phyloP scores from a whole-genome alignment of 495 filamentous ascomycete genomes.

The Durotheca rogersii region DNA sequence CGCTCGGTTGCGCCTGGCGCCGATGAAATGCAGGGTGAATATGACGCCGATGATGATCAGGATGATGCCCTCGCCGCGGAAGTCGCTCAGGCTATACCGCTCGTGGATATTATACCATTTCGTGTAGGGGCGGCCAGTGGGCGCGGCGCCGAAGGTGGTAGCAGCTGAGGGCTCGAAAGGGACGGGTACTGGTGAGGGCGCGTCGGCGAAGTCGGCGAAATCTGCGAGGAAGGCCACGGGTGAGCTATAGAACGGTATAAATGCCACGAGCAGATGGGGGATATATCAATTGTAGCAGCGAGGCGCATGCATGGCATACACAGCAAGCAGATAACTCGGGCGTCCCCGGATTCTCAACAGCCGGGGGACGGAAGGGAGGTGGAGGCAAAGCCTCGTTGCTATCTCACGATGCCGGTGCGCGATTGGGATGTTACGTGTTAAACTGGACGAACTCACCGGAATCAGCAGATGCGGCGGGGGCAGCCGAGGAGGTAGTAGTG shows the following conservation, averaged over 20 bases:
- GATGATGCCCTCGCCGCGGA: constrained; percentile 83
- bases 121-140: constrained; percentile 66
- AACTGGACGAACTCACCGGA: constrained; percentile 54
- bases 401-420: background rate
- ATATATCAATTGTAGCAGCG: too few relatives aligned
- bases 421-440: constrained; percentile 2
- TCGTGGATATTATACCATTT: constrained; percentile 98
- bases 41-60: constrained; percentile 70
- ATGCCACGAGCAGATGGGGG: too few relatives aligned
- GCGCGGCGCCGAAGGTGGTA: constrained; percentile 45
- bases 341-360: too few relatives aligned
- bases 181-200: constrained; percentile 61
- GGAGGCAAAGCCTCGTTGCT: too few relatives aligned
- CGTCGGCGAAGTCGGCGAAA: constrained; percentile 77
- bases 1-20: constrained; percentile 72
- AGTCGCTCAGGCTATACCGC: constrained; percentile 75
- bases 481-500: constrained; percentile 54
- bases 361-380: too few relatives aligned
- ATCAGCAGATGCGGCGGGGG: constrained; percentile 52
- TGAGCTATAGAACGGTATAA: too few relatives aligned
- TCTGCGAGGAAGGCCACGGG: too few relatives aligned
- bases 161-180: constrained; percentile 35
- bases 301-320: too few relatives aligned
- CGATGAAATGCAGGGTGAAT: constrained; percentile 78
- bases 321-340: too few relatives aligned